A percentile compares a stretch with the other conserved stretches of the same genome.
These are phyloP conservation scores for Barnettozyma wickerhamii DNA, from an alignment of 805 yeast species.

Conservation along the genomic window DNA sequence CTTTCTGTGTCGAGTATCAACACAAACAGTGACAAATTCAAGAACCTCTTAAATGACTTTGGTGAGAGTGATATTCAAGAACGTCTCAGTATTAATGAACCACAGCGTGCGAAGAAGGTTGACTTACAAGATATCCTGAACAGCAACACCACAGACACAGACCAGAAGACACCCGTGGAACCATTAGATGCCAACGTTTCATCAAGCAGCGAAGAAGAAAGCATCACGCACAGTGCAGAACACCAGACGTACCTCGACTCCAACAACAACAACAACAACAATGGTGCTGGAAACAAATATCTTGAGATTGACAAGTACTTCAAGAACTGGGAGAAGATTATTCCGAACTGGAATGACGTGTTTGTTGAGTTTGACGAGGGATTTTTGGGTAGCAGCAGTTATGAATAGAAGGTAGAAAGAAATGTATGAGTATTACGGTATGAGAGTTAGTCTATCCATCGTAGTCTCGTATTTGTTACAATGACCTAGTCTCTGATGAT, in stretches of 20 bases:
- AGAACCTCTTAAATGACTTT: constrained; percentile 27
- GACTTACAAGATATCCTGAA: constrained; percentile 15
- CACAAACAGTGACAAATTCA: constrained; percentile 20
- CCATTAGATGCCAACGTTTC: background rate
- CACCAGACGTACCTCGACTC: no score
- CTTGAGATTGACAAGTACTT: constrained; percentile 13
- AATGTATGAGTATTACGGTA: no score
- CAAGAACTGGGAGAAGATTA: constrained; percentile 15
- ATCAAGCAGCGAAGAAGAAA: background rate
- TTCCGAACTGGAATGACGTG: constrained; percentile 18
- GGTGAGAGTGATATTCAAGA: constrained; percentile 30
- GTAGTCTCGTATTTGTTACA: no score
- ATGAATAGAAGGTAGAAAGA: no score
- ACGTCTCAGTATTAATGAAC: constrained; percentile 11
- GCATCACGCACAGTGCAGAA: background rate
- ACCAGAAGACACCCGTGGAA: no score
- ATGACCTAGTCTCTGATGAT: no score
- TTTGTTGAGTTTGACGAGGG: constrained; percentile 10
- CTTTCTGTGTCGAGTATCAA: constrained; percentile 14
- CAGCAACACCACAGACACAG: background rate
- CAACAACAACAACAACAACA: background rate
- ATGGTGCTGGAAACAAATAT: constrained; percentile 3
- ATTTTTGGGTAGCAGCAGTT: no score
- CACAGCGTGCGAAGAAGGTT: constrained; percentile 9
- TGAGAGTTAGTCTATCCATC: no score